phyloP scores from a whole-genome alignment of 1,139 yeast species.

The Pichia sp. region DNA sequence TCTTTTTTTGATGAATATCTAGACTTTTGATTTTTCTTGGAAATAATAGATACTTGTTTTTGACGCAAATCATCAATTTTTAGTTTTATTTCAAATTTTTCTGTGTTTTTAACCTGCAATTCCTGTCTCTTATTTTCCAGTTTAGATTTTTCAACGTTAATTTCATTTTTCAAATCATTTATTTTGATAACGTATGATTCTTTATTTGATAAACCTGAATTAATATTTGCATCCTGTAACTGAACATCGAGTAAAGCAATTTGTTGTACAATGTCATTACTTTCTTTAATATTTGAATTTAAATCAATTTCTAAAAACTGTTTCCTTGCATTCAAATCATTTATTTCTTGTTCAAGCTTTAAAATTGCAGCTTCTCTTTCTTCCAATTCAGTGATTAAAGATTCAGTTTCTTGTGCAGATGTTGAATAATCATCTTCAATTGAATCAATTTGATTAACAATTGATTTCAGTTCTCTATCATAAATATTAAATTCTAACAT shows the following conservation, averaged over 20 bases:
- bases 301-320: slow-evolving; percentile 47
- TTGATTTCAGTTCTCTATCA: slow-evolving; percentile 65
- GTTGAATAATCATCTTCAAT: slow-evolving; percentile 56
- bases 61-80: slow-evolving; percentile 41
- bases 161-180: slow-evolving; percentile 9
- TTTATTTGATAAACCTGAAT: background rate
- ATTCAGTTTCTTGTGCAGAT: slow-evolving; percentile 41
- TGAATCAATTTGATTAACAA: slow-evolving; percentile 53
- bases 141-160: slow-evolving; percentile 30
- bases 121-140: slow-evolving; percentile 38
- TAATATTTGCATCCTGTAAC: slow-evolving; percentile 25
- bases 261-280: slow-evolving; percentile 37
- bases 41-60: slow-evolving; percentile 56
- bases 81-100: slow-evolving; percentile 34
- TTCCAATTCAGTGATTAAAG: slow-evolving; percentile 40
- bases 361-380: slow-evolving; percentile 42
- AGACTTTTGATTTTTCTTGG: slow-evolving; percentile 68
- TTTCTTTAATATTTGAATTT: slow-evolving; percentile 42
- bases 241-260: slow-evolving; percentile 27
- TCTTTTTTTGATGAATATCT: slow-evolving; percentile 50
- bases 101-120: slow-evolving; percentile 39
- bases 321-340: slow-evolving; percentile 36
- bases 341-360: slow-evolving; percentile 42
- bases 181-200: slow-evolving; percentile 5
- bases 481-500: slow-evolving; percentile 68